Percentiles rank a stretch among this genome's conserved stretches.
phyloP scores from a whole-genome alignment of 345 rosid genomes.

The Bruguiera parviflora region DNA sequence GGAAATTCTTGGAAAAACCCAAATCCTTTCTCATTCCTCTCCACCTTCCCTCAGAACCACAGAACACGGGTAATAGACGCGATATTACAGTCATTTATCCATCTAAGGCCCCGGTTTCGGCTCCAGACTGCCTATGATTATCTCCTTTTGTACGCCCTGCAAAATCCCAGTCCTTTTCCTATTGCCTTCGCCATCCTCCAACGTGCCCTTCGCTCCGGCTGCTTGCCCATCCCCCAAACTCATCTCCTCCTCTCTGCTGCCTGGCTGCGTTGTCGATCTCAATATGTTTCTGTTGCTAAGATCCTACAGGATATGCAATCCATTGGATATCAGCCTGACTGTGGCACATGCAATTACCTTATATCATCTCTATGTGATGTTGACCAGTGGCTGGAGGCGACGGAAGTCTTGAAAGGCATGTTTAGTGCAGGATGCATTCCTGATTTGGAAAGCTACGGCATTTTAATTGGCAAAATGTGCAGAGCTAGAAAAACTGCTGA shows the following conservation, averaged over 20 bases:
- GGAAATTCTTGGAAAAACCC: slow-evolving; percentile 35
- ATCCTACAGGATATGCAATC: slow-evolving; percentile 51
- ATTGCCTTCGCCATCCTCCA: slow-evolving; percentile 66
- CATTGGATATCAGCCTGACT: slow-evolving; percentile 67
- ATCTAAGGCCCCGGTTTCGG: slow-evolving; percentile 54
- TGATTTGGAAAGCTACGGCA: slow-evolving; percentile 65
- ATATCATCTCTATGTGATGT: slow-evolving; percentile 64
- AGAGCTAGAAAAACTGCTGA: slow-evolving; percentile 47
- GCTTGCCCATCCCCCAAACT: slow-evolving; percentile 55
- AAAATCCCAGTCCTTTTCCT: slow-evolving; percentile 56
- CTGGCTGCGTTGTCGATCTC: slow-evolving; percentile 46
- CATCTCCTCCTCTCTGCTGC: slow-evolving; percentile 54
- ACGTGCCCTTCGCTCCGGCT: slow-evolving; percentile 72
- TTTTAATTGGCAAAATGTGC: slow-evolving; percentile 51
- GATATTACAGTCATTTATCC: slow-evolving; percentile 56
- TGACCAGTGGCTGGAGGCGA: slow-evolving; percentile 65
- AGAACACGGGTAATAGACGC: slow-evolving; percentile 53
- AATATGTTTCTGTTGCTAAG: slow-evolving; percentile 36
- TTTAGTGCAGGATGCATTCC: slow-evolving; percentile 55
- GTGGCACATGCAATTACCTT: slow-evolving; percentile 62
- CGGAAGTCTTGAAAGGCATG: slow-evolving; percentile 60
- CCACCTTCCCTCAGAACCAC: slow-evolving; percentile 37
- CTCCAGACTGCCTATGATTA: slow-evolving; percentile 44
- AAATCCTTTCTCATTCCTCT: slow-evolving; percentile 64
- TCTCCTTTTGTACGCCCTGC: slow-evolving; percentile 68